These are phyloP conservation scores for Penicillium sclerotigenum DNA, from an alignment of 2,329 filamentous ascomycete species.

Conservation along the genomic window DNA sequence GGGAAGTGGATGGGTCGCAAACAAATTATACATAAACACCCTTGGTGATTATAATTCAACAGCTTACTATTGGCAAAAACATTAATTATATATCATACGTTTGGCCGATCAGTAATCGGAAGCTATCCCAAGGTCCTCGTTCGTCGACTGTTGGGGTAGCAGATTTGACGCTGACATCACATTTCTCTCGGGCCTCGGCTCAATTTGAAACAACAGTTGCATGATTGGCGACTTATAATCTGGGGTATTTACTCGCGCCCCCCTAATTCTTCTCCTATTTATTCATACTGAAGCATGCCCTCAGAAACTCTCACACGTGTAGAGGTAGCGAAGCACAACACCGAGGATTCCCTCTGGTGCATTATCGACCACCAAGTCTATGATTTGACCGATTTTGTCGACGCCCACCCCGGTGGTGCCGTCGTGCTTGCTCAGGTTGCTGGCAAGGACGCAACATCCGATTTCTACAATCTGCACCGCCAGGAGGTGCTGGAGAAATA, in stretches of 20 bases:
- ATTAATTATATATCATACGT: neutral
- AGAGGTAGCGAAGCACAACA: slow-evolving; percentile 72
- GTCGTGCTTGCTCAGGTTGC: slow-evolving; percentile 77
- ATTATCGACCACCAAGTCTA: slow-evolving; percentile 86
- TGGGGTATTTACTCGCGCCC: slow-evolving; percentile 10
- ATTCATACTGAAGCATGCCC: slow-evolving; percentile 13
- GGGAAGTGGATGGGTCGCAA: neutral
- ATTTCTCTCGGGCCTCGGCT: slow-evolving; percentile 18
- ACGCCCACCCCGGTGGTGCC: slow-evolving; percentile 79
- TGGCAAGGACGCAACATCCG: slow-evolving; percentile 74
- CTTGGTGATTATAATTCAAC: neutral
- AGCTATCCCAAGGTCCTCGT: neutral
- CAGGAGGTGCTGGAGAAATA: slow-evolving; percentile 87
- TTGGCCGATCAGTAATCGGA: neutral
- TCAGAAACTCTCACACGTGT: slow-evolving; percentile 44
- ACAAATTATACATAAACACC: neutral
- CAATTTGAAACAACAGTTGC: slow-evolving; percentile 10
- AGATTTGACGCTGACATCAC: slow-evolving; percentile 7
- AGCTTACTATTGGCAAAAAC: neutral
- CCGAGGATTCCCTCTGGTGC: slow-evolving; percentile 73
- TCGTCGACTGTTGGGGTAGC: neutral
- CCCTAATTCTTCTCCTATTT: neutral
- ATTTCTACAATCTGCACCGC: slow-evolving; percentile 88
- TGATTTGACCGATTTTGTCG: slow-evolving; percentile 78
- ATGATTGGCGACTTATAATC: slow-evolving; percentile 15